A percentile compares a stretch with the other conserved stretches of the same genome.
Conservation (phyloP, 352 stramenopile genomes). For the Elongisporangium anandrum region DNA sequence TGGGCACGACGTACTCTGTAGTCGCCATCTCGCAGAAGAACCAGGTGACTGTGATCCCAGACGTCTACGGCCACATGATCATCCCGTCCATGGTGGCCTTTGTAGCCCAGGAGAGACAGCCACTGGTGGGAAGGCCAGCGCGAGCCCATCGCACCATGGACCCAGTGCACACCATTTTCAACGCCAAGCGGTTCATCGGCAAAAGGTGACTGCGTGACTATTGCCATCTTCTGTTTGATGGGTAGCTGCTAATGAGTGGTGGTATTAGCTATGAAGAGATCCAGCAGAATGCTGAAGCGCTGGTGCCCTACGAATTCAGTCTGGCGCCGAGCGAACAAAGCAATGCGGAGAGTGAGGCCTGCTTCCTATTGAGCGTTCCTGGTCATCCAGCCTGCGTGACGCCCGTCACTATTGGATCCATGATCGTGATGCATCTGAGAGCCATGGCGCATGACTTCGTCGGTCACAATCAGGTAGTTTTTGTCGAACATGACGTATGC, state of each 20-base stretch:
- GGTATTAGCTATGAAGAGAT: conserved; percentile 24
- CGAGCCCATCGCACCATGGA: conserved; percentile 41
- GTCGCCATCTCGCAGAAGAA: conserved; percentile 65
- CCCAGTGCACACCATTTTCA: conserved; percentile 65
- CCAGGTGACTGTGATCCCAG: conserved; percentile 56
- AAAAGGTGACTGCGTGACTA: conserved; percentile 21
- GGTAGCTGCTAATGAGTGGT: background rate
- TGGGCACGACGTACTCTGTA: conserved; percentile 77
- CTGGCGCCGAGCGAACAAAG: conserved; percentile 10
- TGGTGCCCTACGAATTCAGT: conserved; percentile 42
- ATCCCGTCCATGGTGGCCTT: conserved; percentile 68
- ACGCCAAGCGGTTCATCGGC: conserved; percentile 76
- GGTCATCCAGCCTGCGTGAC: conserved; percentile 42
- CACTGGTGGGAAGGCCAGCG: conserved; percentile 44
- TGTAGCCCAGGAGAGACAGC: conserved; percentile 27
- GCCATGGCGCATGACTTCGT: conserved; percentile 46
- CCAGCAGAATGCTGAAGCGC: conserved; percentile 8
- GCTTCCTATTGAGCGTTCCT: conserved; percentile 34
- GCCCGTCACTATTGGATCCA: conserved; percentile 35
- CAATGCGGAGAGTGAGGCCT: conserved; percentile 22
- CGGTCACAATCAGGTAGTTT: conserved; percentile 56
- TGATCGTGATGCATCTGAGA: conserved; percentile 40
- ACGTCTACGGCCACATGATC: conserved; percentile 39
- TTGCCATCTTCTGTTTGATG: background rate
- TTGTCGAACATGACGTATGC: too few species aligned